A percentile compares a stretch with the other conserved stretches of the same genome.
phyloP scores from a whole-genome alignment of 2,329 filamentous ascomycete genomes.

The Xylariaceae sp. region DNA sequence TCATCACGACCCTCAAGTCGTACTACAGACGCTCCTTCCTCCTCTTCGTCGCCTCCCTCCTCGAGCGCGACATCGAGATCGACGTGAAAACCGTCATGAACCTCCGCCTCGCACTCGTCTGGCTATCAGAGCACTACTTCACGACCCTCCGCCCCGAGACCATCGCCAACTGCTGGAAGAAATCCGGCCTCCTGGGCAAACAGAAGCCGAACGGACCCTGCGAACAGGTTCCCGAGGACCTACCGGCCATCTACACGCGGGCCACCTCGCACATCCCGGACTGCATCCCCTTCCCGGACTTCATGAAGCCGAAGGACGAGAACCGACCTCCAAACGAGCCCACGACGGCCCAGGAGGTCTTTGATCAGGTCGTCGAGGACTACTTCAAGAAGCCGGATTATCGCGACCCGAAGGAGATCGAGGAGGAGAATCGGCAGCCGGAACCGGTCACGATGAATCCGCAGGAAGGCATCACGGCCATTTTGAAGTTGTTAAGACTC shows the following conservation, averaged over 20 bases:
- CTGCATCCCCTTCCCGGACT: not conserved
- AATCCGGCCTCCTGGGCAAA: not conserved
- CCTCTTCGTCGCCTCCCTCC: not conserved
- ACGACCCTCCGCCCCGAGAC: not conserved
- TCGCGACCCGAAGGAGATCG: not conserved
- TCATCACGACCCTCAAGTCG: not conserved
- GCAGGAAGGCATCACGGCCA: not conserved
- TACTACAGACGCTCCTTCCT: not conserved
- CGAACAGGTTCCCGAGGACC: not conserved
- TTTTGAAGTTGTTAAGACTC: not conserved
- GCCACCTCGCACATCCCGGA: not conserved
- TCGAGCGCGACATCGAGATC: not conserved
- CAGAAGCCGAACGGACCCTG: not conserved
- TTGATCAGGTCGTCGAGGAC: not conserved
- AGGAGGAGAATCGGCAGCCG: not conserved
- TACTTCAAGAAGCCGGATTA: not conserved
- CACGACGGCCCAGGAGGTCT: not conserved
- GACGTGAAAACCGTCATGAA: not conserved
- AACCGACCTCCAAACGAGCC: not conserved
- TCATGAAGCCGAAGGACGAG: not conserved
- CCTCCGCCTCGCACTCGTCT: not conserved
- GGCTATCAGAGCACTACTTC: not conserved
- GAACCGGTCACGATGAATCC: not conserved
- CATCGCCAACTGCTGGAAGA: not conserved
- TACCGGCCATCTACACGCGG: not conserved